Evolutionary conservation across 164 flowering plant species (phyloP).

Genomic region (Magnolia kwangsiensis): DNA sequence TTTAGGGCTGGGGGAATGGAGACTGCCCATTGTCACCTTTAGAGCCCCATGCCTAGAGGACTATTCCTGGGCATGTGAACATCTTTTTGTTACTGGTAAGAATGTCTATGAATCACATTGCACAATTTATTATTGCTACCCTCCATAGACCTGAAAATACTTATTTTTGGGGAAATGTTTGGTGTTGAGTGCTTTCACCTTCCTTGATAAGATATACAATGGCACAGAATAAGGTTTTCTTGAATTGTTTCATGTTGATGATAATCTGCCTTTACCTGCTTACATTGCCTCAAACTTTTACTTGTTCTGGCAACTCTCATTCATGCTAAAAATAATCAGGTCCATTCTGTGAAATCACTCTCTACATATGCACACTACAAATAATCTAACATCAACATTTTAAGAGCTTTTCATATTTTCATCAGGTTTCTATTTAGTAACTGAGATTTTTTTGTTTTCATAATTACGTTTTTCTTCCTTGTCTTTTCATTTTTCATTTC

Average conservation of each 20-base stretch:
- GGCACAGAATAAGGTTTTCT: neutral
- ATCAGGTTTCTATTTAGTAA: neutral
- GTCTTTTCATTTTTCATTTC: neutral
- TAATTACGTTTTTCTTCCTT: neutral
- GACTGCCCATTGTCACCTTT: too few species aligned
- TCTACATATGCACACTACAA: neutral
- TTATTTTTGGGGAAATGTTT: too few species aligned
- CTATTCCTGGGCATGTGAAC: too few species aligned
- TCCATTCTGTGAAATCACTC: neutral
- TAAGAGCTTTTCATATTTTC: neutral
- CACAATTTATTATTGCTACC: too few species aligned
- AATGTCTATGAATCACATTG: too few species aligned
- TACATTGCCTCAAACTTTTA: neutral
- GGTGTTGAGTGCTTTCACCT: too few species aligned
- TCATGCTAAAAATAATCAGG: neutral
- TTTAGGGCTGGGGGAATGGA: too few species aligned
- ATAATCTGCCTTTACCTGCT: neutral
- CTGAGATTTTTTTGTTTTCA: neutral
- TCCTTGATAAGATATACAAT: too few species aligned
- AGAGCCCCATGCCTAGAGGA: too few species aligned
- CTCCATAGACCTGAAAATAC: too few species aligned
- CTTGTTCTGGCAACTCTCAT: neutral
- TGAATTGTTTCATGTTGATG: neutral
- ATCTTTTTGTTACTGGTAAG: too few species aligned
- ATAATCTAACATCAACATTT: neutral